Evolutionary conservation across 2,329 filamentous ascomycete genomes (phyloP), one percentile per base, ranked within the genome.

Genomic region (Sporothrix brunneoviolacea): DNA sequence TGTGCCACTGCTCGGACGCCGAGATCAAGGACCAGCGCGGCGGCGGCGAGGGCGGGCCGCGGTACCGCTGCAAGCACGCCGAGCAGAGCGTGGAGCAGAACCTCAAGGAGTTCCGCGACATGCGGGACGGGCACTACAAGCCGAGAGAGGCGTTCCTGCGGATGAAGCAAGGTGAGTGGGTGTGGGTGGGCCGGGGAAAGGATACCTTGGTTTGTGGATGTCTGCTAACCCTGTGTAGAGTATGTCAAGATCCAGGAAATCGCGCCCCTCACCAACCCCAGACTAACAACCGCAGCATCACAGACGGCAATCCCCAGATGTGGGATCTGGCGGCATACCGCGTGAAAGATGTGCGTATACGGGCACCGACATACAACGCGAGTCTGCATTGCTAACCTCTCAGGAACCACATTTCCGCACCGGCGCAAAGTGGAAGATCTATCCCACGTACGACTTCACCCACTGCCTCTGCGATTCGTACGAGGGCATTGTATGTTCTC

Each of bases 291-390:
- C n/a, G 27, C 41, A 51, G 42, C 39, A 54, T 54, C 43, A 38
- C 45, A 15, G 50, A 53, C 13, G 42, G 42, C 30, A 53, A 55
- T 45, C 54, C 54, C 8, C 54, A 54, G 37, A 54, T 95, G 87
- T 96, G 91, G 93, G 91, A 97, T 72, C 70, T 95, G 48, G 87
- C 88, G 2, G 91, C 91, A 13, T 97, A 95, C 68, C 82, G 91
- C 54, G 84, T 97, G 50, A 77, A 89, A 53, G 80, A 79, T 16
- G 40, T 43, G 16, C 4, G 27, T 21, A 9, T n/a, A n/a, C n/a
- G n/a, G n/a, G n/a, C n/a, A n/a, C n/a, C n/a, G n/a, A n/a, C n/a
- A n/a, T n/a, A n/a, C n/a, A n/a, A n/a, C n/a, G n/a, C n/a, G 3
- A 18, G 19, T 9, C 7, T 39, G 8, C 18, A 4, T 35, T n/a